Conservation (phyloP, 805 yeast genomes). For the Wickerhamomyces hampshirensis region DNA sequence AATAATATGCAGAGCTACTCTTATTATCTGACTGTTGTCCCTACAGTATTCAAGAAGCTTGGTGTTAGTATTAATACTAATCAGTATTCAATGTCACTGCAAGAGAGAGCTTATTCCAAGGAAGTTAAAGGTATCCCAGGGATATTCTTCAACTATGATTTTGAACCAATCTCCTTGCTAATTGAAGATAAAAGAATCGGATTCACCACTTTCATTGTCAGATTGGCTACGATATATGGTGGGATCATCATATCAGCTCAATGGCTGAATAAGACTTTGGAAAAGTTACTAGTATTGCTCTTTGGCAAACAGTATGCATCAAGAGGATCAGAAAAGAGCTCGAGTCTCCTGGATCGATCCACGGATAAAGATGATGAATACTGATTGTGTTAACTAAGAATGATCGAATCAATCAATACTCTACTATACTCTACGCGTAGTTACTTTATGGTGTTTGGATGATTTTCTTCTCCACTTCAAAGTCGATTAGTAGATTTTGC, state of each 20-base stretch:
- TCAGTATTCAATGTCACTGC: slow-evolving; percentile 73
- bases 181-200: slow-evolving; percentile 70
- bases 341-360: slow-evolving; percentile 16
- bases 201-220: slow-evolving; percentile 71
- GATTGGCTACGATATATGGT: slow-evolving; percentile 77
- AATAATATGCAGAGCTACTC: slow-evolving; percentile 47
- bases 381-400: no score
- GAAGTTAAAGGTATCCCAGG: slow-evolving; percentile 53
- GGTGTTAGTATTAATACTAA: slow-evolving; percentile 75
- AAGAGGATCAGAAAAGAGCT: slow-evolving; percentile 21
- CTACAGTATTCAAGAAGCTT: slow-evolving; percentile 66
- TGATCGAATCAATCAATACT: no score
- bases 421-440: no score
- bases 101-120: slow-evolving; percentile 27
- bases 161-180: slow-evolving; percentile 77
- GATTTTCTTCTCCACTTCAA: no score
- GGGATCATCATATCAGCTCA: slow-evolving; percentile 70
- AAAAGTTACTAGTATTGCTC: slow-evolving; percentile 42
- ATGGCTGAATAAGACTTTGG: slow-evolving; percentile 57
- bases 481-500: no score
- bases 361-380: neutral
- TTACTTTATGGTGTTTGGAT: no score
- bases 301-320: slow-evolving; percentile 52
- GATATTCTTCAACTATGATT: slow-evolving; percentile 75
- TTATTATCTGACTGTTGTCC: slow-evolving; percentile 76